These are phyloP conservation scores for Trichosporon inkin DNA, from an alignment of 1,284 basidiomycete species.

Conservation along the genomic window DNA sequence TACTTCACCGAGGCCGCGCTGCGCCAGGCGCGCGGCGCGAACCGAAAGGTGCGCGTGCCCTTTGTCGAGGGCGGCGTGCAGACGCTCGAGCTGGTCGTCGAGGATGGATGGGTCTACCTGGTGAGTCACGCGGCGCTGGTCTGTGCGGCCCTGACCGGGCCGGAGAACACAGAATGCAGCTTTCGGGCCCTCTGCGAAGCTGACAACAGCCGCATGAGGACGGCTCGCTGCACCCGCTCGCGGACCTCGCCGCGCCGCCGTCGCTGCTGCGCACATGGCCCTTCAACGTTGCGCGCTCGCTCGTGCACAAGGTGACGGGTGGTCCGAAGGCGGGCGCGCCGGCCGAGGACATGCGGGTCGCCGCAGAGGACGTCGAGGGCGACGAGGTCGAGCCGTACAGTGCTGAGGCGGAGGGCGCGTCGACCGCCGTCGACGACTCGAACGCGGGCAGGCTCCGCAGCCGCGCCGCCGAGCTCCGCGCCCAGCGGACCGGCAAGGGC, in stretches of 20 bases:
- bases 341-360: conserved; percentile 18
- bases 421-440: neutral
- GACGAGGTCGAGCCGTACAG: conserved; percentile 11
- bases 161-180: neutral
- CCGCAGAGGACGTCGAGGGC: conserved; percentile 17
- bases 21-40: conserved; percentile 62
- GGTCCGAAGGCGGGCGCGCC: conserved; percentile 23
- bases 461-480: conserved; percentile 25
- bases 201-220: conserved; percentile 44
- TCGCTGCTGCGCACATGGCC: conserved; percentile 44
- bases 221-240: conserved; percentile 38
- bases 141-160: neutral
- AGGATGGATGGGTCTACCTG: conserved; percentile 44
- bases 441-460: conserved; percentile 5
- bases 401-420: neutral
- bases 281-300: conserved; percentile 23
- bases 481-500: conserved; percentile 10
- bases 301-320: conserved; percentile 20
- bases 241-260: conserved; percentile 37
- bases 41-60: conserved; percentile 46
- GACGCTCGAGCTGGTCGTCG: conserved; percentile 45
- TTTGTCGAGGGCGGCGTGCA: conserved; percentile 44
- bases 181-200: neutral
- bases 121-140: conserved; percentile 29
- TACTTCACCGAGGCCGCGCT: conserved; percentile 63